phyloP scores from a whole-genome alignment of 345 rosid genomes.

The Odontarrhena argentea region DNA sequence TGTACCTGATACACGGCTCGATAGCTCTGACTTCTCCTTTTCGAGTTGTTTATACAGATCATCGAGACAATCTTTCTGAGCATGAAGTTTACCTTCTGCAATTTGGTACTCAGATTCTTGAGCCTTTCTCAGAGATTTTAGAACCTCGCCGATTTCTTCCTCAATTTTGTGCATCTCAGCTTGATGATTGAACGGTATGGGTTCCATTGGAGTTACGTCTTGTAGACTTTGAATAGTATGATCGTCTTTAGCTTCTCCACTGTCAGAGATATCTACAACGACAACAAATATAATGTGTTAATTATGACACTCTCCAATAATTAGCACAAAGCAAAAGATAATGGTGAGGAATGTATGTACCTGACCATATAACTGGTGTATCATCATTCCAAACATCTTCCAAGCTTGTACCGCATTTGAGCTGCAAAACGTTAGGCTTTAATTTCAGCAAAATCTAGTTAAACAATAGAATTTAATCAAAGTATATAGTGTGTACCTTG shows the following conservation, averaged over 20 bases:
- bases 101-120: conserved; percentile 64
- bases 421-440: conserved; percentile 49
- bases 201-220: conserved; percentile 37
- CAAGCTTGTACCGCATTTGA: conserved; percentile 55
- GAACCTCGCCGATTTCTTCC: conserved; percentile 62
- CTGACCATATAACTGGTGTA: conserved; percentile 45
- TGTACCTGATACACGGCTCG: conserved; percentile 35
- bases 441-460: conserved; percentile 19
- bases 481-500: conserved; percentile 53
- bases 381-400: conserved; percentile 64
- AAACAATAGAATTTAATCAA: not conserved
- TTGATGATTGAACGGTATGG: conserved; percentile 46
- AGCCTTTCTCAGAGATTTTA: conserved; percentile 54
- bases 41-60: conserved; percentile 67
- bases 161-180: conserved; percentile 61
- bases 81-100: conserved; percentile 63
- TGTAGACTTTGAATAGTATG: conserved; percentile 35
- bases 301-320: not conserved
- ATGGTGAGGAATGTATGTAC: conserved; percentile 46
- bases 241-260: conserved; percentile 43
- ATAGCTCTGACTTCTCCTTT: conserved; percentile 58
- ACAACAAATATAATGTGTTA: conserved; percentile 5
- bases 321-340: conserved; percentile 16
- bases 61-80: conserved; percentile 62
- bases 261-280: conserved; percentile 43